Conservation (phyloP, 2,329 filamentous ascomycete species). For the Apiospora aurea region DNA sequence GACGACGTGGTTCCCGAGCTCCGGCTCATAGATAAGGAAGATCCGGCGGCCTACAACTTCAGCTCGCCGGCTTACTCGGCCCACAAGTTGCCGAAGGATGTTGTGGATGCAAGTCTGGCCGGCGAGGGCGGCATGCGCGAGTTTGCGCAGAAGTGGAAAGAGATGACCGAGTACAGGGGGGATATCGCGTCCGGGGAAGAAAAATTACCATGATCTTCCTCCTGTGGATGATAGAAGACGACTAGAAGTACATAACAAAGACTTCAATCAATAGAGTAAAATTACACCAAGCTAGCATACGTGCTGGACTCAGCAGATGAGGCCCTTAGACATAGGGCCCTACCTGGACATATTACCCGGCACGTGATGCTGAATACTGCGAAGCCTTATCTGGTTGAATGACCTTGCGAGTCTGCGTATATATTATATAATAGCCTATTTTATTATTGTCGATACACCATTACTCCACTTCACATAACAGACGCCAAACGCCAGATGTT, state of each 20-base stretch:
- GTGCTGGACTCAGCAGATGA: not conserved
- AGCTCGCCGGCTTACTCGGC: constrained; percentile 88
- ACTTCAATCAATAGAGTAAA: not conserved
- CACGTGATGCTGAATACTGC: not conserved
- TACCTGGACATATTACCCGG: not conserved
- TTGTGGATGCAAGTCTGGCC: constrained; percentile 74
- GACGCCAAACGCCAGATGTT: not conserved
- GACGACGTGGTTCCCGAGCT: constrained; percentile 77
- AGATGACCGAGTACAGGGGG: constrained; percentile 50
- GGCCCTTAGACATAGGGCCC: not conserved
- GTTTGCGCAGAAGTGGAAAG: constrained; percentile 79
- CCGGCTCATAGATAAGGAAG: constrained; percentile 80
- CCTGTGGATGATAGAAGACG: not conserved
- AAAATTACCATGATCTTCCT: constrained; percentile 20
- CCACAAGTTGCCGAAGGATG: constrained; percentile 93
- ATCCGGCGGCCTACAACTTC: constrained; percentile 89
- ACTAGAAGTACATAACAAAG: not conserved
- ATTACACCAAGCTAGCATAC: not conserved
- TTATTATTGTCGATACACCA: not conserved
- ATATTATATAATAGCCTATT: not conserved
- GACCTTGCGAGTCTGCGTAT: not conserved
- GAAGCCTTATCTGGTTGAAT: not conserved
- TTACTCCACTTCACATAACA: not conserved
- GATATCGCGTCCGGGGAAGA: constrained; percentile 40
- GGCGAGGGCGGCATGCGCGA: constrained; percentile 82